Evolutionary conservation across 352 stramenopile species (phyloP).

Genomic region (Phytophthora pseudosyringae): DNA sequence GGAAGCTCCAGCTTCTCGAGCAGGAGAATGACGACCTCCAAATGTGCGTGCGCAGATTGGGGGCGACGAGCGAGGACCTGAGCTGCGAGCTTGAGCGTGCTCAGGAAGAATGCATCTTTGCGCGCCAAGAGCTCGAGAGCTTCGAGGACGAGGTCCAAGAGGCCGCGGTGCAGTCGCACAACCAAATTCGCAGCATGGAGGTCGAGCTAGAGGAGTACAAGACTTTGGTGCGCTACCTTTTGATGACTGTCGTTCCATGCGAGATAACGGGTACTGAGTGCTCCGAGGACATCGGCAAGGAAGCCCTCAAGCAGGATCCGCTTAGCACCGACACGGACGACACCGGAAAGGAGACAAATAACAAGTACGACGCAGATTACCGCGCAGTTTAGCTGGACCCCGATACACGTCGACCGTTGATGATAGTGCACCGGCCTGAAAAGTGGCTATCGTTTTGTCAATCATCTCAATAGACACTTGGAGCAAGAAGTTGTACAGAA

Average conservation of each 20-base stretch:
- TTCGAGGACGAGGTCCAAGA: neutral
- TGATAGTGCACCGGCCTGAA: too few relatives aligned
- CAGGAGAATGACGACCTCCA: slow-evolving; percentile 70
- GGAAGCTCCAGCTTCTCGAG: slow-evolving; percentile 51
- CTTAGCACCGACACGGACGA: too few relatives aligned
- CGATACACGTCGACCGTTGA: too few relatives aligned
- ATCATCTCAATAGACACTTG: too few relatives aligned
- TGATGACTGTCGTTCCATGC: neutral
- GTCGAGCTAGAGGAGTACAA: neutral
- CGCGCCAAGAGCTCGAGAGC: slow-evolving; percentile 10
- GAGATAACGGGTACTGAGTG: neutral
- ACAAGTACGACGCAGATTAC: too few relatives aligned
- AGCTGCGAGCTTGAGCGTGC: slow-evolving; percentile 66
- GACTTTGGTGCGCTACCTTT: neutral
- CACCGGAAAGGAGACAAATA: too few relatives aligned
- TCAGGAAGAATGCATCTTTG: slow-evolving; percentile 54
- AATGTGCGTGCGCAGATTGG: slow-evolving; percentile 65
- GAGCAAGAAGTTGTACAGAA: too few relatives aligned
- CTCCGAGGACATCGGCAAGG: neutral
- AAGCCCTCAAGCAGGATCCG: neutral
- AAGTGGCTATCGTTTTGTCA: too few relatives aligned
- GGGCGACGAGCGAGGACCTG: slow-evolving; percentile 70
- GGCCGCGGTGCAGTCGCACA: neutral
- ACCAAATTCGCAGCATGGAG: neutral
- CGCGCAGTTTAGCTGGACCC: too few relatives aligned